Evolutionary conservation across 306 rosid genomes (phyloP), one percentile per base, ranked within the genome.

Genomic region (Morella rubra): DNA sequence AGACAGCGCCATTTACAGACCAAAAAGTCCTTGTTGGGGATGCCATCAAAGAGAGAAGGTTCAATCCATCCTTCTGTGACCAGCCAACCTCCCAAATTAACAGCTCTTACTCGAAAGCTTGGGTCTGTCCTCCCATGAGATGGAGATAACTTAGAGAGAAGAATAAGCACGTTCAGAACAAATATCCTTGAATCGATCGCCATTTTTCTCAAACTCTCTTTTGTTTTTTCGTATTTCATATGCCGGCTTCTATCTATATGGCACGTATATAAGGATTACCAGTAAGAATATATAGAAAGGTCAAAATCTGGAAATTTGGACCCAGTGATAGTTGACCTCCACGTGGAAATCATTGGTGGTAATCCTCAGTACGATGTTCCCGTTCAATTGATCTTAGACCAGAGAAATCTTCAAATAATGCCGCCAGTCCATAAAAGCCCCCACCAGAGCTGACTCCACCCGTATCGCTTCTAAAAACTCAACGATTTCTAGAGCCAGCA

Each of bases 31-130:
- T 90, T 93, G 80, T 90, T 90, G 65, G 90, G 91, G 66, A 93
- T 90, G 71, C 84, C 93, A 61, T 90, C 94, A 20, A 93, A 93
- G 42, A 93, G 94, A 69, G 94, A 86, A 75, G 97, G 97, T 80
- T 90, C 85, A 4, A 93, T 93, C 97, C 96, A 93, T 74, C 96
- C 97, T 82, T 93, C 97, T 6, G 92, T 86, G 5, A 90, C 93
- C 1, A 93, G 81, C 96, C 97, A 93, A 27, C 96, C 96, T 51
- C 97, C 97, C 1, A 93, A 77, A 73, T 85, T 90, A 52, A 93
- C 96, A 8, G 96, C 91, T 81, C 14, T 90, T 12, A 89, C 72
- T 58, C 49, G 32, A 75, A 78, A 78, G 15, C 51, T 56, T 0
- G 58, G 65, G 76, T 58, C 9, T 9, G 5, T 4, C 41, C 72